phyloP scores from a whole-genome alignment of 306 rosid species.

The Inga laurina region DNA sequence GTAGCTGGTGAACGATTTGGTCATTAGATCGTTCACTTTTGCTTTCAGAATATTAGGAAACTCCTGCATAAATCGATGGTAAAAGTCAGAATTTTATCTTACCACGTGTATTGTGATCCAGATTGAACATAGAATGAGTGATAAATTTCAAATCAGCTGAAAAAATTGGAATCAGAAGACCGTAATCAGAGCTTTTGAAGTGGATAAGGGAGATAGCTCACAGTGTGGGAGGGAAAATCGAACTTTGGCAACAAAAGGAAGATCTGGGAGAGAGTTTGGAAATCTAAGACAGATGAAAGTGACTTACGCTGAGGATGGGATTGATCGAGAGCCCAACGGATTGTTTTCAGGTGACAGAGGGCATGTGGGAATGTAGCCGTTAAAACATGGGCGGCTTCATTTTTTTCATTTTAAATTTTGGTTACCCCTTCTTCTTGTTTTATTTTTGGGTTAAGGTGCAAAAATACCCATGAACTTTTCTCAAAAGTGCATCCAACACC shows the following conservation, averaged over 20 bases:
- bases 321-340: not conserved
- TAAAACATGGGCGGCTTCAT: too few species aligned
- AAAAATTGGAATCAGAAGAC: not conserved
- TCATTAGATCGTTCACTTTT: slow-evolving; percentile 85
- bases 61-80: not conserved
- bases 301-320: not conserved
- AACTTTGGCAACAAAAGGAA: not conserved
- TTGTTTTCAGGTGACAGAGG: not conserved
- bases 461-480: too few species aligned
- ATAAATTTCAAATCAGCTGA: not conserved
- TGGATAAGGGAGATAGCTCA: not conserved
- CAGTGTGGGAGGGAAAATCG: not conserved
- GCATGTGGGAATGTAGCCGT: too few species aligned
- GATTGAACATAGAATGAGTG: not conserved
- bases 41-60: not conserved
- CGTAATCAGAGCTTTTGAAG: not conserved
- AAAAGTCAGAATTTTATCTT: not conserved
- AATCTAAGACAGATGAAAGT: not conserved
- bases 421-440: too few species aligned
- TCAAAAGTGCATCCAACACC: too few species aligned
- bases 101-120: not conserved
- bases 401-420: too few species aligned
- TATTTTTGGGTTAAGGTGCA: too few species aligned
- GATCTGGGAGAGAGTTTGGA: not conserved
- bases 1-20: slow-evolving; percentile 82